A percentile compares a stretch with the other conserved stretches of the same genome.
Conservation (phyloP, 2,329 filamentous ascomycete species). For the Epicoccum sorghinum region DNA sequence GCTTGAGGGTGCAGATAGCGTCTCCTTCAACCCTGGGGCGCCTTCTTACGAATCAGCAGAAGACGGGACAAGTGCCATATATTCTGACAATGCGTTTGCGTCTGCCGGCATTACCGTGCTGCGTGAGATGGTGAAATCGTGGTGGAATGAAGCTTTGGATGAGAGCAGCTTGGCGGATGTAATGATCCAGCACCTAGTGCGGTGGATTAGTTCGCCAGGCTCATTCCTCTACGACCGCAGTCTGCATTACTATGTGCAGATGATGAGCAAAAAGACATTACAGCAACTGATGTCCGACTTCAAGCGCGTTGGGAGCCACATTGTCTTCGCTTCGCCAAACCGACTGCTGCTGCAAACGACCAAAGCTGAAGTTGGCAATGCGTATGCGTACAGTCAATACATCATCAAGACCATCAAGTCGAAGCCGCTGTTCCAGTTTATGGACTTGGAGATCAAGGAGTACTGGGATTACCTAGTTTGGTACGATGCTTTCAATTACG, state of each 20-base stretch:
- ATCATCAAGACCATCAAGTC: constrained; percentile 96
- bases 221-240: constrained; percentile 96
- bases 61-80: constrained; percentile 72
- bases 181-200: constrained; percentile 94
- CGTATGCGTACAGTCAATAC: constrained; percentile 95
- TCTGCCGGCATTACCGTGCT: constrained; percentile 88
- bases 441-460: constrained; percentile 96
- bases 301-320: constrained; percentile 88
- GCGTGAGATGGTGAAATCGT: constrained; percentile 97
- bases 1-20: constrained; percentile 84
- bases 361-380: constrained; percentile 95
- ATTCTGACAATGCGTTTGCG: constrained; percentile 90
- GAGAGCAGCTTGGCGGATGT: constrained; percentile 84
- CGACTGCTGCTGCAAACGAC: constrained; percentile 91
- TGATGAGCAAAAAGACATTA: constrained; percentile 97
- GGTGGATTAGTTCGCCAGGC: constrained; percentile 86
- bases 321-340: constrained; percentile 93
- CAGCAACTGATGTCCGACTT: constrained; percentile 98
- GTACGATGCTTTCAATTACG: constrained; percentile 99
- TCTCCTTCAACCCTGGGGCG: constrained; percentile 80
- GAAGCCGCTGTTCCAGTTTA: constrained; percentile 94
- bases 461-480: constrained; percentile 99
- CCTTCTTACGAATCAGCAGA: constrained; percentile 64
- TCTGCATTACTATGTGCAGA: constrained; percentile 95
- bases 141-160: constrained; percentile 94